Evolutionary conservation across 1,139 yeast species (phyloP).

Genomic region (Lipomyces yarrowii): DNA sequence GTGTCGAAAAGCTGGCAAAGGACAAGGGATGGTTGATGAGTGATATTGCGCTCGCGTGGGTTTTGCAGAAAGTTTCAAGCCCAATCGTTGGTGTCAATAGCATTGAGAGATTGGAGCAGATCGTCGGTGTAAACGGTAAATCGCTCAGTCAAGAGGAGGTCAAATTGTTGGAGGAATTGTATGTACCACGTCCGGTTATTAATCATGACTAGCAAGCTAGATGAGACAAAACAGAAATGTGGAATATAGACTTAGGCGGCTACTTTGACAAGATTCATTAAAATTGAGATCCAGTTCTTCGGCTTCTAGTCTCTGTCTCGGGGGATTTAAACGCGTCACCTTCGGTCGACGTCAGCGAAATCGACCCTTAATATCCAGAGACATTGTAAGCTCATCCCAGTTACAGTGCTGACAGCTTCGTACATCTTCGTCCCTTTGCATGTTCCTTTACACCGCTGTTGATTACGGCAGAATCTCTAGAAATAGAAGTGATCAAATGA

Average conservation of each 20-base stretch:
- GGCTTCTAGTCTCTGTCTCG: too few species aligned
- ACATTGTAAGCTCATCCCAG: too few species aligned
- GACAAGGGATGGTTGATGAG: conserved; percentile 54
- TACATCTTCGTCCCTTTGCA: too few species aligned
- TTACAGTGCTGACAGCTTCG: too few species aligned
- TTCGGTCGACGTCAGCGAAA: too few species aligned
- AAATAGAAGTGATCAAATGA: too few species aligned
- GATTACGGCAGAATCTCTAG: too few species aligned
- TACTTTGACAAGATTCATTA: neutral
- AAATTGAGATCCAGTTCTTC: too few species aligned
- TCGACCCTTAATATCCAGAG: too few species aligned
- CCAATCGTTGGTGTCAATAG: conserved; percentile 61
- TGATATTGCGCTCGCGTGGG: conserved; percentile 59
- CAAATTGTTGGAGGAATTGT: conserved; percentile 54
- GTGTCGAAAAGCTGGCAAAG: conserved; percentile 57
- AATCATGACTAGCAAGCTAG: conserved; percentile 12
- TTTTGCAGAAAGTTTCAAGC: conserved; percentile 50
- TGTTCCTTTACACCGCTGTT: too few species aligned
- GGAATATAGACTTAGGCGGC: neutral
- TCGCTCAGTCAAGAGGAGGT: conserved; percentile 52
- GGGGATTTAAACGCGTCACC: too few species aligned
- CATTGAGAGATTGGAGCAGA: conserved; percentile 56
- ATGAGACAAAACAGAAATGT: neutral
- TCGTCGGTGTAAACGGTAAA: conserved; percentile 49
- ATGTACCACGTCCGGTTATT: conserved; percentile 39